phyloP scores from a whole-genome alignment of 73 alveolate genomes.

The Paramecium tetraurelia region DNA sequence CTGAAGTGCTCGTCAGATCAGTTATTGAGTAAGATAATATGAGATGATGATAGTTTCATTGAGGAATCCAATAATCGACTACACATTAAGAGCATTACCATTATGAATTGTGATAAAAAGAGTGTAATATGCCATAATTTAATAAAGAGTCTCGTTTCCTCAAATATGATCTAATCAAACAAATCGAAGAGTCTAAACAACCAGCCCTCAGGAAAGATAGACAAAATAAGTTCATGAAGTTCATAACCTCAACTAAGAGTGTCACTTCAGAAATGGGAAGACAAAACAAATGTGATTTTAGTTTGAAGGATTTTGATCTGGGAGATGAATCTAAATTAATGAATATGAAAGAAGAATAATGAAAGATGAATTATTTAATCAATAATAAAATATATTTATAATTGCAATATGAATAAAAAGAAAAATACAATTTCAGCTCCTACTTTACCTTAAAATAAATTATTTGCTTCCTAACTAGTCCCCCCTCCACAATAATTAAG shows the following conservation, averaged over 20 bases:
- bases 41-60: neutral
- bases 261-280: slow-evolving; percentile 37
- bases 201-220: slow-evolving; percentile 20
- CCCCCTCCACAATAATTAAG: neutral
- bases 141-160: slow-evolving; percentile 49
- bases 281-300: neutral
- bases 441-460: neutral
- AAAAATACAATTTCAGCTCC: neutral
- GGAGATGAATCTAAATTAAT: slow-evolving; percentile 39
- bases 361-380: neutral
- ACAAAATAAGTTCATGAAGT: slow-evolving; percentile 27
- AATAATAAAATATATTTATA: neutral
- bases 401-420: neutral
- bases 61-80: neutral
- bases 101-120: slow-evolving; percentile 30
- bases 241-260: slow-evolving; percentile 40
- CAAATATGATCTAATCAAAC: slow-evolving; percentile 32
- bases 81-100: neutral
- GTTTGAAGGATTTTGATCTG: slow-evolving; percentile 22
- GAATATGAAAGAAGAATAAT: neutral
- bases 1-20: slow-evolving; percentile 36
- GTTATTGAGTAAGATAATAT: slow-evolving; percentile 4
- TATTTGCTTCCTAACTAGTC: neutral
- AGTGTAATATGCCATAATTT: neutral
- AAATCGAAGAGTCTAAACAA: slow-evolving; percentile 16